Conservation (phyloP, 1,139 yeast species). For the Sugiyamaella novakii region DNA sequence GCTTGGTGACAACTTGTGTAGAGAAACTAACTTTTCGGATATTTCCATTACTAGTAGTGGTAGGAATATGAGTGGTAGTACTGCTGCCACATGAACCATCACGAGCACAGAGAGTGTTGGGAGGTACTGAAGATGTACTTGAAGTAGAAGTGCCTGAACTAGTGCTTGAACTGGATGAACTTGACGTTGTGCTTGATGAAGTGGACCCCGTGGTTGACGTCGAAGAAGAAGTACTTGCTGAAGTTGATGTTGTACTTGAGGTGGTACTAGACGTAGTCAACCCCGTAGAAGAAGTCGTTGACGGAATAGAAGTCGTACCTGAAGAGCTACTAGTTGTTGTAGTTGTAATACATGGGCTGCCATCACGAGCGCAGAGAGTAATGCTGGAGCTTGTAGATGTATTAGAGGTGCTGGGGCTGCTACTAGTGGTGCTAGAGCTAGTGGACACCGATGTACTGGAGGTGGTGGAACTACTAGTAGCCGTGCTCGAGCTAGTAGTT, state of each 20-base stretch:
- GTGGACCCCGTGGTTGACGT: background rate
- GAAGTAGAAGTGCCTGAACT: background rate
- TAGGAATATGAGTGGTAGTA: background rate
- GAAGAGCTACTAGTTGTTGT: background rate
- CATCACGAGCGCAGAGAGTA: too few species aligned
- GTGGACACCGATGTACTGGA: background rate
- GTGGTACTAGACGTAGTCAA: background rate
- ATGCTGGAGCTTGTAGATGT: background rate
- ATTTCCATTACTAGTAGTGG: background rate
- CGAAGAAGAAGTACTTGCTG: background rate
- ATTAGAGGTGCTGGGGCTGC: background rate
- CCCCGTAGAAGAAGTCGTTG: background rate
- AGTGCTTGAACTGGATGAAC: background rate
- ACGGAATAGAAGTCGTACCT: background rate
- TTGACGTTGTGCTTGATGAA: background rate
- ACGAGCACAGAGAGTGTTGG: slow-evolving; percentile 5
- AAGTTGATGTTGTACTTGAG: background rate
- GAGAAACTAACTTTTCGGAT: background rate
- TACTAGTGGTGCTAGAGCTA: background rate
- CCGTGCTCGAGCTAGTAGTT: background rate
- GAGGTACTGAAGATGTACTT: background rate
- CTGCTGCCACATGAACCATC: slow-evolving; percentile 1
- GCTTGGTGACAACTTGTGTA: background rate
- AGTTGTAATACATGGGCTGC: background rate
- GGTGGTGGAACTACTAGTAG: too few species aligned